Percentiles rank a stretch among this genome's conserved stretches.
Evolutionary conservation across 108 stramenopile species (phyloP).

Genomic region (Chaetoceros muelleri): DNA sequence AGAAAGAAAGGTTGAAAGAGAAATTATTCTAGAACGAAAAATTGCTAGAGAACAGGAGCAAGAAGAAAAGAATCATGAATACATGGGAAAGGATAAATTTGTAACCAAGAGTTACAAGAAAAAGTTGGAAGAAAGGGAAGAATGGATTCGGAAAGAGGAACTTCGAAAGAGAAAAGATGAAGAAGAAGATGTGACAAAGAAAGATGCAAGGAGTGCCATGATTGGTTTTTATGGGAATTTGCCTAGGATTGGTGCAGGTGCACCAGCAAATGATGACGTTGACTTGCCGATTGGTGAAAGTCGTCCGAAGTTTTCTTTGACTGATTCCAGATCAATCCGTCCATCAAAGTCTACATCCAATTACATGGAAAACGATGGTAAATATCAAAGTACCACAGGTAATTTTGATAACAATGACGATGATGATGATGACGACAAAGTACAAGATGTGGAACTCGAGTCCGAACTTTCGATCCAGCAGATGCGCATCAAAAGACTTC

Average conservation of each 20-base stretch:
- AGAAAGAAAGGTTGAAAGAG: slow-evolving; percentile 18
- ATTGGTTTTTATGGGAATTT: slow-evolving; percentile 26
- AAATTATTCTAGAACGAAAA: slow-evolving; percentile 24
- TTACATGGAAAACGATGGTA: neutral
- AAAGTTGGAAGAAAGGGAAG: slow-evolving; percentile 32
- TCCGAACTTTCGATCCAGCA: neutral
- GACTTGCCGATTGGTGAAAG: neutral
- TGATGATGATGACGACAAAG: neutral
- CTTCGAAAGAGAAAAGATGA: slow-evolving; percentile 18
- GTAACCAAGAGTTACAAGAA: slow-evolving; percentile 21
- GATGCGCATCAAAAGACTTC: neutral
- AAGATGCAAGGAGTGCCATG: slow-evolving; percentile 16
- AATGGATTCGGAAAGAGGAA: slow-evolving; percentile 23
- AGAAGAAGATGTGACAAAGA: slow-evolving; percentile 25
- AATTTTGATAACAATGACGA: neutral
- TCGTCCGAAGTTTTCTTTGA: too few relatives aligned
- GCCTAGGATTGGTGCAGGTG: slow-evolving; percentile 3
- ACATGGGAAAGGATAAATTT: slow-evolving; percentile 31
- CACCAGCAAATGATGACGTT: neutral
- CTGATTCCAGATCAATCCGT: too few relatives aligned
- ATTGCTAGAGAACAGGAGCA: slow-evolving; percentile 15
- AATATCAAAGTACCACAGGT: neutral
- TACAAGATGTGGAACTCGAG: neutral
- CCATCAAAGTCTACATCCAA: too few relatives aligned
- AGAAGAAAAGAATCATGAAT: slow-evolving; percentile 11